phyloP scores from a whole-genome alignment of 1,284 basidiomycete genomes.

The Ustilago tritici region DNA sequence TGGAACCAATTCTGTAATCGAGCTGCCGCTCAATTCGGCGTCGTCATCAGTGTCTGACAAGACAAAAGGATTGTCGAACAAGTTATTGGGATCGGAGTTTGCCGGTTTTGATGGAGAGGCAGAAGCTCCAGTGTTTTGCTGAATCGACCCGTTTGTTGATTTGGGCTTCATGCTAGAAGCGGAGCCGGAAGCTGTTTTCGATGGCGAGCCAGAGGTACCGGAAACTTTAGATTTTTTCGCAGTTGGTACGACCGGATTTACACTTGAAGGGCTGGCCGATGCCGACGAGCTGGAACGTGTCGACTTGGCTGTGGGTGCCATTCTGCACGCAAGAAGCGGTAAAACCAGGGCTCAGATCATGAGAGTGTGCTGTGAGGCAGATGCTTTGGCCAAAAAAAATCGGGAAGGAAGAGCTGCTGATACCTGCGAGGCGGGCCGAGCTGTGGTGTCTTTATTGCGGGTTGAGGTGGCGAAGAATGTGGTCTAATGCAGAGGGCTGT shows the following conservation, averaged over 20 bases:
- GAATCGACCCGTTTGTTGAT: neutral
- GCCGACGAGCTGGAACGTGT: conserved; percentile 14
- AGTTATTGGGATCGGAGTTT: neutral
- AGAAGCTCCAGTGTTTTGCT: neutral
- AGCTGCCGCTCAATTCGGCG: conserved; percentile 6
- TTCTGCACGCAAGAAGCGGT: conserved; percentile 1
- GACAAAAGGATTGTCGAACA: conserved; percentile 20
- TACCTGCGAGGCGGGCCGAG: neutral
- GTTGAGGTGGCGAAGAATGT: neutral
- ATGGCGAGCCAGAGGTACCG: neutral
- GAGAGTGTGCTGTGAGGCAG: neutral
- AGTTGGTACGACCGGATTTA: neutral
- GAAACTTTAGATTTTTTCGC: neutral
- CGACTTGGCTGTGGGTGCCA: conserved; percentile 15
- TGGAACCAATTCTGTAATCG: neutral
- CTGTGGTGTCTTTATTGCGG: neutral
- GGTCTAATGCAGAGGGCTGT: neutral
- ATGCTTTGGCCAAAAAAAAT: neutral
- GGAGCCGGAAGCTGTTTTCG: neutral
- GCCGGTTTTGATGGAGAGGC: neutral
- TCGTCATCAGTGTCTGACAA: conserved; percentile 29
- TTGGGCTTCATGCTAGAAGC: neutral
- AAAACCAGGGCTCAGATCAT: neutral
- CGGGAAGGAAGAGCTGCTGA: neutral
- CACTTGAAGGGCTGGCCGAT: conserved; percentile 9